Evolutionary conservation across 139 green algal genomes (phyloP).

Genomic region (Micromonas commoda): DNA sequence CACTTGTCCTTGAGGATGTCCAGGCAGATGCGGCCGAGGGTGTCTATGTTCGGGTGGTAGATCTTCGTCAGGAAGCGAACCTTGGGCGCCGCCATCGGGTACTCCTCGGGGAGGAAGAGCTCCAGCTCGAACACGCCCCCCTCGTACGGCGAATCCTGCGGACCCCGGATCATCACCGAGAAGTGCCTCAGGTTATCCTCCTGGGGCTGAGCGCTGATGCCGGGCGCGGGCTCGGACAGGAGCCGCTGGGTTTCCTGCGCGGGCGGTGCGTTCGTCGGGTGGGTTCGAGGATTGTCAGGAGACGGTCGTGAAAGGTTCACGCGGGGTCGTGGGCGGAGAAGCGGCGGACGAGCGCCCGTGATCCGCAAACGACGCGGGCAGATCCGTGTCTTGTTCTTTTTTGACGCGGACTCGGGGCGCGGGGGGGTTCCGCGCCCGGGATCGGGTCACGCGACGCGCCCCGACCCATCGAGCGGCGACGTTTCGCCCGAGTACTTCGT

Average conservation of each 20-base stretch:
- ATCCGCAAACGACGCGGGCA: no score
- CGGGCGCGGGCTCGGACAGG: conserved; percentile 89
- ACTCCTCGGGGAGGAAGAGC: conserved; percentile 97
- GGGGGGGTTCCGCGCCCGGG: no score
- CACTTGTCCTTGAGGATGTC: conserved; percentile 99
- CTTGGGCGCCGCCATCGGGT: conserved; percentile 97
- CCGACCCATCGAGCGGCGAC: no score
- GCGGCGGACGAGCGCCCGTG: no score
- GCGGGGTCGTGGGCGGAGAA: no score
- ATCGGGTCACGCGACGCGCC: no score
- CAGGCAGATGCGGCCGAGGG: conserved; percentile 96
- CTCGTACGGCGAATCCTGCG: conserved; percentile 86
- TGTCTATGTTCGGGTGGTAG: conserved; percentile 99
- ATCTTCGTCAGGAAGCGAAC: conserved; percentile 97
- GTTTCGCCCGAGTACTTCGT: no score
- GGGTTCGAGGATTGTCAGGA: no score
- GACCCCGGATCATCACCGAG: conserved; percentile 94
- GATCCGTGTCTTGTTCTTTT: no score
- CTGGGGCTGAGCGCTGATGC: conserved; percentile 86
- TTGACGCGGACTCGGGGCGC: no score
- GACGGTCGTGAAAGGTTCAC: no score
- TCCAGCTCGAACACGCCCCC: conserved; percentile 95
- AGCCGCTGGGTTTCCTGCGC: conserved; percentile 95
- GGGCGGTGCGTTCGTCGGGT: no score
- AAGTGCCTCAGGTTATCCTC: conserved; percentile 98